Evolutionary conservation across 257 asterid species (phyloP), one percentile per base, ranked within the genome.

Genomic region (Gardenia jasminoides): DNA sequence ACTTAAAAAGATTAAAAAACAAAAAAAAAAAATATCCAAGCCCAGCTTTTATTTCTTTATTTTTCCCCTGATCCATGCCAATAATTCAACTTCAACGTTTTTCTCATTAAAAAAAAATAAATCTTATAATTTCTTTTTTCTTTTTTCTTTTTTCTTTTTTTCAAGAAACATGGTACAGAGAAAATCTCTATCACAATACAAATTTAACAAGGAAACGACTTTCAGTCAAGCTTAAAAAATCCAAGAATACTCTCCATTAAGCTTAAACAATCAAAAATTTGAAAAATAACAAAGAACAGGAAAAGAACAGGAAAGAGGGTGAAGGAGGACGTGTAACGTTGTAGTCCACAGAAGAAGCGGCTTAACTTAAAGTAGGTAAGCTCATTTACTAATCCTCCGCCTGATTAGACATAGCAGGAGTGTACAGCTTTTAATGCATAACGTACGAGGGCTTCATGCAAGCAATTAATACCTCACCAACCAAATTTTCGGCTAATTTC

Each of bases 271-370:
- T 3, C 3, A 0, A 16, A 15, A 52, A 1, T 52, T 59, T 19
- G 8, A 58, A 20, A 6, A 58, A 0, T 19, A 17, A 58, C n/a
- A n/a, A 58, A 61, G 1, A 61, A 7, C 24, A 3, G 8, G 7
- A 11, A 16, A 36, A 36, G 50, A 46, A 46, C 10, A 46, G 13
- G 50, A 46, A 46, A 67, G 36, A 16, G 30, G 26, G 19, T 1
- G 28, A 46, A 64, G 2, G n/a, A 71, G 62, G 82, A 88, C 93
- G 96, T 91, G 97, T 90, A 89, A 80, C 88, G 84, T 82, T 86
- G 65, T 67, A 28, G 87, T 82, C 94, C 94, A 79, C 72, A 88
- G 84, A 88, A 83, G 88, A 88, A 82, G 52, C 61, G 41, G 61
- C 59, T 5, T 13, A 39, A 36, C 4, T 36, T 2, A 36, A 36